Percentiles rank a stretch among this genome's conserved stretches.
phyloP scores from a whole-genome alignment of 495 filamentous ascomycete genomes.

The Neurospora africana region DNA sequence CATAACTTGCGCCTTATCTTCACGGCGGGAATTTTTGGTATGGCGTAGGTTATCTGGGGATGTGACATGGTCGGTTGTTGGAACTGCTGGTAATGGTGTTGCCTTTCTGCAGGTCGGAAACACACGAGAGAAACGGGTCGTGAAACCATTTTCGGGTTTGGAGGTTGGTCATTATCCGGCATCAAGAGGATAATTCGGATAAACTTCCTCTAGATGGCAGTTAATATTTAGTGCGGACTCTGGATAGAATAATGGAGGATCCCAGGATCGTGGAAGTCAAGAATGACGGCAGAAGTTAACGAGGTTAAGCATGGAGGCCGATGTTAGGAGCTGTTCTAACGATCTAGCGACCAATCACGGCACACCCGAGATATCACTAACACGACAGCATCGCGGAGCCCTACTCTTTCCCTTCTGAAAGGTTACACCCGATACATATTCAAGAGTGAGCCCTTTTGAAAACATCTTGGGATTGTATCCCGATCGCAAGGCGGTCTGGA shows the following conservation, averaged over 20 bases:
- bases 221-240: not conserved
- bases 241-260: not conserved
- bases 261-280: not conserved
- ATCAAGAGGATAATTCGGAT: not conserved
- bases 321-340: not conserved
- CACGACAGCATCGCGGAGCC: not conserved
- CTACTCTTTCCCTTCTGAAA: not conserved
- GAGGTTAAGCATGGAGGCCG: not conserved
- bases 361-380: not conserved
- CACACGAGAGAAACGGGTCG: not conserved
- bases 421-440: not conserved
- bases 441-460: not conserved
- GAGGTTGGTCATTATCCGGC: not conserved
- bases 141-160: not conserved
- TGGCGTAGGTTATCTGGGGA: not conserved
- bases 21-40: not conserved
- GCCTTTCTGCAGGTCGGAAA: slow-evolving; percentile 6
- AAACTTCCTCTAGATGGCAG: not conserved
- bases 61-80: not conserved
- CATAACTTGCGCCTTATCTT: not conserved
- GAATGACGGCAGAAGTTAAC: not conserved
- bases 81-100: not conserved
- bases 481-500: not conserved
- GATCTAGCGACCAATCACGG: not conserved
- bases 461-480: not conserved